Base-by-base conservation (phyloP, 805 yeast species). In the Zygosaccharomyces pseudorouxii region DNA sequence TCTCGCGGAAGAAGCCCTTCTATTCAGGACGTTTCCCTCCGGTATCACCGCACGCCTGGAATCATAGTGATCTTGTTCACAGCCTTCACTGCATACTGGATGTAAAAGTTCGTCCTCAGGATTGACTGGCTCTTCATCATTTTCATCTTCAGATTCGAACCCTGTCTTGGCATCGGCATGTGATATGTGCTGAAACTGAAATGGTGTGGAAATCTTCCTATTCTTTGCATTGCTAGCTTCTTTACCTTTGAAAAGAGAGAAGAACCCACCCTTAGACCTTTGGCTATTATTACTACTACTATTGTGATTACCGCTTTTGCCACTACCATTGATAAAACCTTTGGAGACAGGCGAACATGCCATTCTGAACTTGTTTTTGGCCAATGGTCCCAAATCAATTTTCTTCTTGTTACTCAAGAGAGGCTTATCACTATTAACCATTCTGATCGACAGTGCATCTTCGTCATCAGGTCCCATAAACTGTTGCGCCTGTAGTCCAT, bases 141-240 rank as follows among this genome's bases (percentile, higher is more conserved):
- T 11, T n/a, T 48, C 49, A 19, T 43, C 42, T 7, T 45, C 50
- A 29, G 52, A 42, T 33, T 52, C 53, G 27, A 49, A 49, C 1
- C 53, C 55, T 5, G 53, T 41, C 22, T 55, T 55, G 12, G 62
- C 59, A 44, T 69, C 70, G 6, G 72, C 67, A 48, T 71, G 75
- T 7, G 72, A 67, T 18, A 71, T 68, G 55, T 71, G 75, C 16
- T 65, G 69, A 50, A 71, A 71, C 3, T 56, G 69, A 48, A 63
- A 71, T 2, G 75, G 75, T 1, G 69, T 64, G 1, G 73, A 69
- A 10, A 71, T 71, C 38, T 43, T 43, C 33, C 47, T 53, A 7
- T 33, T 39, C 27, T 30, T 46, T n/a, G 33, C 30, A 2, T 41
- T n/a, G n/a, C 36, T 22, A 11, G 46, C 37, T 18, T 58, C 53